Evolutionary conservation across 2,329 filamentous ascomycete species (phyloP).

Genomic region (Cladosporium sphaerospermum): DNA sequence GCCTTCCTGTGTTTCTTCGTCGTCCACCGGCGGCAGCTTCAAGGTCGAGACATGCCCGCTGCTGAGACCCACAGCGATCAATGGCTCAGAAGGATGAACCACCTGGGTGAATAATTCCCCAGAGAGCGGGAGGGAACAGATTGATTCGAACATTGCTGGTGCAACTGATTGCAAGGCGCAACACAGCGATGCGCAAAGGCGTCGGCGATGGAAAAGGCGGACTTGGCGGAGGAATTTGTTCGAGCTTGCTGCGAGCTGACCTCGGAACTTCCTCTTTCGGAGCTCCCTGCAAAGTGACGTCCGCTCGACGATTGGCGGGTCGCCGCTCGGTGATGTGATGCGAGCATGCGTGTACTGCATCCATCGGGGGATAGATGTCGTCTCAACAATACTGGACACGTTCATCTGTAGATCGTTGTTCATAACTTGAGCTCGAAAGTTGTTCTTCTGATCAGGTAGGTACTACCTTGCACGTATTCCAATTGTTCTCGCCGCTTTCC

Average conservation of each 20-base stretch:
- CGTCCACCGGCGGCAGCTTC: slow-evolving; percentile 55
- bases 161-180: neutral
- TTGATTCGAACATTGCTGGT: slow-evolving; percentile 72
- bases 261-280: neutral
- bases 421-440: neutral
- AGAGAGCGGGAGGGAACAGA: slow-evolving; percentile 80
- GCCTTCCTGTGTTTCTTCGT: slow-evolving; percentile 38
- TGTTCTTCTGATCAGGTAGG: neutral
- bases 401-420: neutral
- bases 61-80: slow-evolving; percentile 79
- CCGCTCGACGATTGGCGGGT: no score
- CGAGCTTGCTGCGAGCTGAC: neutral
- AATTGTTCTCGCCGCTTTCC: neutral
- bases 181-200: neutral
- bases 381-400: neutral
- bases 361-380: neutral
- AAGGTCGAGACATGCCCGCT: slow-evolving; percentile 82
- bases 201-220: neutral
- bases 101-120: slow-evolving; percentile 85
- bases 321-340: neutral
- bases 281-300: neutral
- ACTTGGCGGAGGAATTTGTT: slow-evolving; percentile 8
- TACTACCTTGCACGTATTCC: no score
- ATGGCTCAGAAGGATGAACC: slow-evolving; percentile 74
- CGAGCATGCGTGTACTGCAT: neutral